phyloP scores from a whole-genome alignment of 345 rosid species.

The Bruguiera parviflora region DNA sequence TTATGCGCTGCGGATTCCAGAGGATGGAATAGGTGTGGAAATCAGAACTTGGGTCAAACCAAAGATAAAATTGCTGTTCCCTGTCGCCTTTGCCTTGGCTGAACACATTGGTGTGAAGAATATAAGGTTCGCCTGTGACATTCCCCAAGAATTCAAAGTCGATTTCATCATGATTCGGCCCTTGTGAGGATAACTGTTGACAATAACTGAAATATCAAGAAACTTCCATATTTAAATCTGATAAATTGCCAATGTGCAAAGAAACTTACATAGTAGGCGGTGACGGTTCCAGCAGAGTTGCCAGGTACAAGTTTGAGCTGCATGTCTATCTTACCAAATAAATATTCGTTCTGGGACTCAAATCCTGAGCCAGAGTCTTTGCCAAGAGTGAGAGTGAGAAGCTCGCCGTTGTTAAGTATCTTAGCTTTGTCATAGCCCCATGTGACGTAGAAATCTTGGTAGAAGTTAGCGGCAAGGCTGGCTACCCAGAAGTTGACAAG shows the following conservation, averaged over 20 bases:
- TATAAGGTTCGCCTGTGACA: slow-evolving; percentile 57
- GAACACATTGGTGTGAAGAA: slow-evolving; percentile 60
- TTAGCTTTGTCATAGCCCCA: slow-evolving; percentile 59
- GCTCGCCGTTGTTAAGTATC: slow-evolving; percentile 42
- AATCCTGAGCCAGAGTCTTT: slow-evolving; percentile 71
- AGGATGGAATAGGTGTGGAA: slow-evolving; percentile 71
- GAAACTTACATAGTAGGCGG: slow-evolving; percentile 52
- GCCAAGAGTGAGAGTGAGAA: slow-evolving; percentile 56
- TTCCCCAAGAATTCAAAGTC: slow-evolving; percentile 81
- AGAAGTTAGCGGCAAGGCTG: slow-evolving; percentile 34
- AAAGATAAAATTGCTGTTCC: slow-evolving; percentile 69
- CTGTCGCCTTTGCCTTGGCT: slow-evolving; percentile 65
- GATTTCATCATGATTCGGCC: slow-evolving; percentile 62
- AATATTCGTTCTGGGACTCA: slow-evolving; percentile 50
- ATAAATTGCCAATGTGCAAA: not conserved
- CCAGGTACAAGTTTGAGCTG: slow-evolving; percentile 71
- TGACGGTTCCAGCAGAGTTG: slow-evolving; percentile 81
- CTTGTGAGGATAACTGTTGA: slow-evolving; percentile 51
- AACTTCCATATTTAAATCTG: not conserved
- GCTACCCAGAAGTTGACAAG: not conserved
- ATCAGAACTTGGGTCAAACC: slow-evolving; percentile 67
- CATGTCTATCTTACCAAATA: slow-evolving; percentile 62
- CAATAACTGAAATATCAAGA: not conserved
- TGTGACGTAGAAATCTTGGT: slow-evolving; percentile 48
- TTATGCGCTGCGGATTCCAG: slow-evolving; percentile 54